Conservation (phyloP, 192 early-diverging fungal genomes). For the Allomyces arbusculus region DNA sequence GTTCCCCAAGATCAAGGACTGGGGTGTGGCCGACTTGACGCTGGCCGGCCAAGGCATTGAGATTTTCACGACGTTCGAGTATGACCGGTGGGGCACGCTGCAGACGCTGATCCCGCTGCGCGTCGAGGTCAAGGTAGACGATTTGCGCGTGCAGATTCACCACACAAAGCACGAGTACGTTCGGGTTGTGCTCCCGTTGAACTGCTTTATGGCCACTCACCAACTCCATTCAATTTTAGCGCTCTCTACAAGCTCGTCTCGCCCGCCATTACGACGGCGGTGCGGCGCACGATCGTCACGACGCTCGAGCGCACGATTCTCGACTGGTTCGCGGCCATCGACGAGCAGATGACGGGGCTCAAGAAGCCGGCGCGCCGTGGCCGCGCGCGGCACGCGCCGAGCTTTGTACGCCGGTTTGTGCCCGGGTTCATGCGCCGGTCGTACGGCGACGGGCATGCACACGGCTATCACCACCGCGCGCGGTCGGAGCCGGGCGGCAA, state of each 20-base stretch:
- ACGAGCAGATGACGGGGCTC: neutral
- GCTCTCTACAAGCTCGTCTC: slow-evolving; percentile 13
- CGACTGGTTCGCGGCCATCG: neutral
- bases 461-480: too few relatives aligned
- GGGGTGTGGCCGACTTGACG: slow-evolving; percentile 22
- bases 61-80: slow-evolving; percentile 5
- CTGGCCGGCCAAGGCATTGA: slow-evolving; percentile 17
- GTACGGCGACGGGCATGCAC: too few relatives aligned
- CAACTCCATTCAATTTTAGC: too few relatives aligned
- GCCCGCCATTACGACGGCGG: slow-evolving; percentile 9
- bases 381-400: neutral
- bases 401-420: neutral
- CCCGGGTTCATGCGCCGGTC: neutral
- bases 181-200: neutral
- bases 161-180: slow-evolving; percentile 25
- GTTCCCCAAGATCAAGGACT: slow-evolving; percentile 22
- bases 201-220: too few relatives aligned
- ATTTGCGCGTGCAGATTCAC: slow-evolving; percentile 12
- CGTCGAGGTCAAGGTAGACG: slow-evolving; percentile 19
- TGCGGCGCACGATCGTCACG: slow-evolving; percentile 8
- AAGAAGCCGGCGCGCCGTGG: neutral
- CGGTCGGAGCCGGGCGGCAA: too few relatives aligned
- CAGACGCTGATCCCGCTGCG: slow-evolving; percentile 14
- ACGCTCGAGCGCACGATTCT: slow-evolving; percentile 3
- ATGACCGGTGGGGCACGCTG: slow-evolving; percentile 8